Base-by-base conservation (phyloP, 2,329 filamentous ascomycete genomes). In the Ophiobolus disseminans region DNA sequence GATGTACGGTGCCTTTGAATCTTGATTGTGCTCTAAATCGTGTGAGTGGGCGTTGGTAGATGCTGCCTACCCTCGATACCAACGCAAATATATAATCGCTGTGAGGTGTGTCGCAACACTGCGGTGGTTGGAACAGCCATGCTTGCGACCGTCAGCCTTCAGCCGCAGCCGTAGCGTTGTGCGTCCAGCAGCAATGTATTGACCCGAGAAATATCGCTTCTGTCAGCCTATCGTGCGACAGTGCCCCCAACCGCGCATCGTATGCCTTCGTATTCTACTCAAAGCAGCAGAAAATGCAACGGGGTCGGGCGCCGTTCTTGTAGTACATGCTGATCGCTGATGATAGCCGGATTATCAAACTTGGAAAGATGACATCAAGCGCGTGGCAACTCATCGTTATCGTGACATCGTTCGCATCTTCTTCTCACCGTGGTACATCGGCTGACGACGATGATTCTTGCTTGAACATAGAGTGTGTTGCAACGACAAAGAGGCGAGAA, bases 81-180 rank as follows among this genome's bases (percentile, higher is more conserved):
- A 11, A 11, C 7, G 7, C 7, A 26, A 7, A 26, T 7, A 7
- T 26, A 31, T 16, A n/a, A 35, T n/a, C 25, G 41, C 25, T 23
- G 25, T 35, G 13, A 11, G 20, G 22, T 28, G 25, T n/a, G 9
- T 25, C 13, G 22, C 37, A 17, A 30, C 22, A 40, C 16, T 23
- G 23, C 21, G 10, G 8, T 19, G 14, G 25, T 30, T 16, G 19
- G 13, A n/a, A n/a, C 13, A 11, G 21, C n/a, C 13, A 42, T 34
- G 30, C 30, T n/a, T n/a, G n/a, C n/a, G n/a, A 28, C 19, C 28
- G 40, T 32, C 6, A n/a, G 14, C 40, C 17, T 43, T 48, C 41
- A 54, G 40, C 45, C 31, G 53, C 55, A 56, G 55, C 55, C 47
- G 46, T 53, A 58, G 36, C 38, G 13, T 30, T 45, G 41, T 48